These are phyloP conservation scores for Kluyveromyces sp. DNA, from an alignment of 1,139 yeast genomes.

Conservation along the genomic window DNA sequence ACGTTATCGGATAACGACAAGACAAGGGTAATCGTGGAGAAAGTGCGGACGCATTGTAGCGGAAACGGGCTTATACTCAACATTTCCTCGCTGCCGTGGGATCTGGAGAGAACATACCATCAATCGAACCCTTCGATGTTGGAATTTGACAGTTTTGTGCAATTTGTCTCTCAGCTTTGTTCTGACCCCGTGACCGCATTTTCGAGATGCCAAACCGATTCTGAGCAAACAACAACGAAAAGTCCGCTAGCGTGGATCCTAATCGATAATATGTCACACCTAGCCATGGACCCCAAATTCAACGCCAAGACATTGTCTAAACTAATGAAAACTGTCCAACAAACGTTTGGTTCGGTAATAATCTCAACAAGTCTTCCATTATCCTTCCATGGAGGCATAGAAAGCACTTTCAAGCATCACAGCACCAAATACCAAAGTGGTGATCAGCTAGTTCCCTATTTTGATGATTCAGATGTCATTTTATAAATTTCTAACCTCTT, in stretches of 20 bases:
- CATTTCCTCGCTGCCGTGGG: constrained; percentile 2
- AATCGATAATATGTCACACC: constrained; percentile 24
- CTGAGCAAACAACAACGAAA: constrained; percentile 4
- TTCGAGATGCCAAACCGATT: constrained; percentile 14
- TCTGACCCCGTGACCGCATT: constrained; percentile 20
- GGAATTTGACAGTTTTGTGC: constrained; percentile 18
- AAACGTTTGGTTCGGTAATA: constrained; percentile 25
- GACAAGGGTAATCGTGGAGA: not conserved
- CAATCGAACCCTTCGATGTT: constrained; percentile 11
- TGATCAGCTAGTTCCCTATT: not conserved
- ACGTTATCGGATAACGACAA: constrained; percentile 1
- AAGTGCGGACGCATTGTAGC: constrained; percentile 1
- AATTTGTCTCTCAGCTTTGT: constrained; percentile 19
- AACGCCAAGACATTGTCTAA: constrained; percentile 10
- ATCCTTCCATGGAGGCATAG: constrained; percentile 26
- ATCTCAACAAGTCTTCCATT: constrained; percentile 24
- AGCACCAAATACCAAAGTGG: constrained; percentile 4
- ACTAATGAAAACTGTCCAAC: constrained; percentile 15
- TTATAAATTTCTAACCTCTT: not conserved
- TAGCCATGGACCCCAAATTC: constrained; percentile 3
- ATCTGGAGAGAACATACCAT: not conserved
- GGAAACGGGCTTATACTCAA: constrained; percentile 3
- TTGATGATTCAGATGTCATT: constrained; percentile 2
- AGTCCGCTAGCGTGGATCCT: constrained; percentile 22
- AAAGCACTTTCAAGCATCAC: constrained; percentile 10